Percentiles rank a stretch among this genome's conserved stretches.
Evolutionary conservation across 768 basidiomycete species (phyloP).

Genomic region (Tricholomella constricta): DNA sequence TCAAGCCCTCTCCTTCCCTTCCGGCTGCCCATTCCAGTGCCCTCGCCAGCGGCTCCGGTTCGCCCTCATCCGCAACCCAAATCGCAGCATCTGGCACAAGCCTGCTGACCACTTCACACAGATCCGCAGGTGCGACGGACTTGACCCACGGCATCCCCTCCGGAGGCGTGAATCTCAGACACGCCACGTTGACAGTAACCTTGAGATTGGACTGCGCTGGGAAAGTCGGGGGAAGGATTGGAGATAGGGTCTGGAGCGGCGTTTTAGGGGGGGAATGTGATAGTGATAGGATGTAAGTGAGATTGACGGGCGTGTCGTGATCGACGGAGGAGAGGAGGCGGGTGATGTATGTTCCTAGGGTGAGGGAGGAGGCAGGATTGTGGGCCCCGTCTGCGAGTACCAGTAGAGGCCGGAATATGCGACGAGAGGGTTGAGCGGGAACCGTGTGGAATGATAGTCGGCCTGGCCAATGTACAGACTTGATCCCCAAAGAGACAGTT

Average conservation of each 20-base stretch:
- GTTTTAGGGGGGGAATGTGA: constrained; percentile 89
- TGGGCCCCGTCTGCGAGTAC: constrained; percentile 94
- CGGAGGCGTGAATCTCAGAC: constrained; percentile 69
- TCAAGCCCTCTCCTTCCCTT: constrained; percentile 47
- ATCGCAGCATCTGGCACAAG: constrained; percentile 49
- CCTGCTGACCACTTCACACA: constrained; percentile 45
- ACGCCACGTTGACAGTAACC: constrained; percentile 49
- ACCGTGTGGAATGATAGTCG: constrained; percentile 71
- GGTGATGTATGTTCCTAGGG: constrained; percentile 67
- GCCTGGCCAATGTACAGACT: constrained; percentile 73
- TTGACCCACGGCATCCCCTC: constrained; percentile 96
- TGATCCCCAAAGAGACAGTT: constrained; percentile 59
- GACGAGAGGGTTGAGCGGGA: constrained; percentile 16
- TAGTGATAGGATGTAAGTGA: constrained; percentile 78
- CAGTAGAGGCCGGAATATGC: constrained; percentile 23
- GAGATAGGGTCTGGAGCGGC: constrained; percentile 67
- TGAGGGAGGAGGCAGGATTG: constrained; percentile 75
- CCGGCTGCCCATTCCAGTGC: constrained; percentile 54
- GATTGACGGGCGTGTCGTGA: constrained; percentile 29
- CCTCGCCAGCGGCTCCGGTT: constrained; percentile 21
- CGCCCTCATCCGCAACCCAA: constrained; percentile 40
- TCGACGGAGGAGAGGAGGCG: constrained; percentile 27
- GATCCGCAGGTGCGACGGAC: constrained; percentile 52
- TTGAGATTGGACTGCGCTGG: constrained; percentile 24
- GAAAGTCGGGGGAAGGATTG: constrained; percentile 54